Conservation (phyloP, 345 rosid species). For the Populus tremula region DNA sequence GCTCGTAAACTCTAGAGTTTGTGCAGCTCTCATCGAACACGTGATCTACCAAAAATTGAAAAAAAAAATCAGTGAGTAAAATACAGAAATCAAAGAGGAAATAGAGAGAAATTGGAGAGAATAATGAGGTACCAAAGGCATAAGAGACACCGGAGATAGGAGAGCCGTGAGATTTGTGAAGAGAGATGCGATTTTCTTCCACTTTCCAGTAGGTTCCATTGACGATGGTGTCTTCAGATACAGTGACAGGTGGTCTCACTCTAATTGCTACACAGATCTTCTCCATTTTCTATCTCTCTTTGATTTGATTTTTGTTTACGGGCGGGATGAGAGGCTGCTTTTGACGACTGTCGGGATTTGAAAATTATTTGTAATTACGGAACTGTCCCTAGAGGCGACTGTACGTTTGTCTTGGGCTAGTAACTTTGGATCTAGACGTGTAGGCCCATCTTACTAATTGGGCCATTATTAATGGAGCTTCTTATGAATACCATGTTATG, state of each 20-base stretch:
- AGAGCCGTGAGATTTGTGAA: constrained; percentile 61
- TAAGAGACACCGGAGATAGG: constrained; percentile 62
- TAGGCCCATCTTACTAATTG: not conserved
- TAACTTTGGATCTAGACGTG: not conserved
- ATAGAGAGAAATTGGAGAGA: not conserved
- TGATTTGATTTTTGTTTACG: not conserved
- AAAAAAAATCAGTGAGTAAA: not conserved
- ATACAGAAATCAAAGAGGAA: not conserved
- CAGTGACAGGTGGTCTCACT: constrained; percentile 49
- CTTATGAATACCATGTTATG: not conserved
- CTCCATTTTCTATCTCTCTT: constrained; percentile 43
- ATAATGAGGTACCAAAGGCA: constrained; percentile 60
- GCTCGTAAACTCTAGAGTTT: constrained; percentile 65
- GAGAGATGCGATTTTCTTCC: constrained; percentile 77
- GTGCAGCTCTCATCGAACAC: constrained; percentile 70
- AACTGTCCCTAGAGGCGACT: constrained; percentile 12
- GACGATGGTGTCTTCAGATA: constrained; percentile 26
- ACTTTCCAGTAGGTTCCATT: constrained; percentile 50
- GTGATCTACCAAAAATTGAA: constrained; percentile 45
- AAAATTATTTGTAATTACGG: constrained; percentile 2
- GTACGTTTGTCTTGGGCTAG: not conserved
- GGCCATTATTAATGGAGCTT: not conserved
- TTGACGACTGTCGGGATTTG: constrained; percentile 15
- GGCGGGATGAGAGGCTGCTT: constrained; percentile 27
- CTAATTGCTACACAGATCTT: constrained; percentile 93